Percentiles rank a stretch among this genome's conserved stretches.
phyloP scores from a whole-genome alignment of 208 protist species.

The Leishmania tropica region DNA sequence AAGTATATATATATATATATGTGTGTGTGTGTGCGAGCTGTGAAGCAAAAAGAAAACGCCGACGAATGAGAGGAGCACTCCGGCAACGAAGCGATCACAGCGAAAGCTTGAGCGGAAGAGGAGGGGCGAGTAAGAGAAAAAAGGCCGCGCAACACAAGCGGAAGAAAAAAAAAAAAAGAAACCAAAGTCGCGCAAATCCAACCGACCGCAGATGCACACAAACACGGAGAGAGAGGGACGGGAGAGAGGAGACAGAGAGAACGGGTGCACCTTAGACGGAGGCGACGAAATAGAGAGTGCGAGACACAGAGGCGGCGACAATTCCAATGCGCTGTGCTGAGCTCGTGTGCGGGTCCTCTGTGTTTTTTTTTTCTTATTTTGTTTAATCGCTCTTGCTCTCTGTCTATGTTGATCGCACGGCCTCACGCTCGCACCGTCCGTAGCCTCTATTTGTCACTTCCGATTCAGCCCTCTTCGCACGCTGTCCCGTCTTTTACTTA shows the following conservation, averaged over 20 bases:
- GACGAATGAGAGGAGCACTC: background rate
- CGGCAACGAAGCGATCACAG: background rate
- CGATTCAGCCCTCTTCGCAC: background rate
- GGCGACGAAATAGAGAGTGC: background rate
- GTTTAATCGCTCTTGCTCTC: background rate
- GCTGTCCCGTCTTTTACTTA: background rate
- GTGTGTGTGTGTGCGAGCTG: no score
- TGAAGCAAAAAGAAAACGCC: background rate
- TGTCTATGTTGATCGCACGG: background rate
- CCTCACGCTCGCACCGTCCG: background rate
- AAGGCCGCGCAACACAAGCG: background rate
- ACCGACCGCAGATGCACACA: background rate
- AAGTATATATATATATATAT: background rate
- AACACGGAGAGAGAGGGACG: background rate
- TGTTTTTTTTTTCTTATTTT: no score
- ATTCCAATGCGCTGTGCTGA: background rate
- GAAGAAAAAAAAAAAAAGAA: background rate
- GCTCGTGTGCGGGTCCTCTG: background rate
- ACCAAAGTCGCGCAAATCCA: background rate
- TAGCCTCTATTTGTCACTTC: background rate
- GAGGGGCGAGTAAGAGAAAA: background rate
- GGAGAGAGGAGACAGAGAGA: background rate
- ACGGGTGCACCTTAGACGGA: background rate
- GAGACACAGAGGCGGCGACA: background rate
- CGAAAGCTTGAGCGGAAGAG: background rate